Evolutionary conservation across 2,329 filamentous ascomycete species (phyloP).

Genomic region (Periconia sp.): DNA sequence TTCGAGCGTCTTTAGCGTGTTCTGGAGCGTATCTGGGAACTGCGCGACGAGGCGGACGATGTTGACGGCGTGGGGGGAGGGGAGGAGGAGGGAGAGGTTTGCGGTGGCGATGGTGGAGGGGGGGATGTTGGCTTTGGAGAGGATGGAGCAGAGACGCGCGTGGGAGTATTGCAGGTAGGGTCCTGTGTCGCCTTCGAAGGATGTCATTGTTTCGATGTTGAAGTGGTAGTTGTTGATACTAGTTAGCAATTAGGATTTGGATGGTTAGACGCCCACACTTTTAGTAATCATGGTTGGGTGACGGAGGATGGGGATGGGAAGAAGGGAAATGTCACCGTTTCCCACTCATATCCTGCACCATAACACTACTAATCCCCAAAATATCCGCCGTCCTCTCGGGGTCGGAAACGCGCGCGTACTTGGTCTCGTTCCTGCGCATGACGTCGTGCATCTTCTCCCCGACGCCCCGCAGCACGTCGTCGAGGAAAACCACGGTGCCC

Average conservation of each 20-base stretch:
- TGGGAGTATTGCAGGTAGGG: conserved; percentile 82
- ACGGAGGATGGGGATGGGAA: conserved; percentile 54
- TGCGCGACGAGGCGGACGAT: conserved; percentile 72
- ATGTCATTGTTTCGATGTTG: conserved; percentile 79
- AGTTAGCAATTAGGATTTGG: too few relatives aligned
- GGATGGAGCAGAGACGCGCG: conserved; percentile 49
- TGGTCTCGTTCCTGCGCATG: conserved; percentile 86
- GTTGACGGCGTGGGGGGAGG: conserved; percentile 70
- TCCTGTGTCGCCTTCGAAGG: conserved; percentile 82
- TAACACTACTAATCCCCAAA: conserved; percentile 89
- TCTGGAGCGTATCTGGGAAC: conserved; percentile 78
- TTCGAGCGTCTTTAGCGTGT: conserved; percentile 78
- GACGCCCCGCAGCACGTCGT: conserved; percentile 58
- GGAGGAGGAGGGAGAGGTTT: conserved; percentile 66
- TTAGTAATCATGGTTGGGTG: too few relatives aligned
- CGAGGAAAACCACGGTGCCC: conserved; percentile 57
- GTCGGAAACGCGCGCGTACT: conserved; percentile 89
- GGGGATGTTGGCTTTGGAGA: conserved; percentile 49
- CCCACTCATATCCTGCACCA: conserved; percentile 96
- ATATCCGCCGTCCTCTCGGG: conserved; percentile 81
- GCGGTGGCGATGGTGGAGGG: conserved; percentile 61
- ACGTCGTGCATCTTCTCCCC: conserved; percentile 97
- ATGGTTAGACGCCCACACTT: too few relatives aligned
- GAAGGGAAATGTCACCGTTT: conserved; percentile 62
- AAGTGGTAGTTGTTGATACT: conserved; percentile 69